Evolutionary conservation across 495 filamentous ascomycete species (phyloP), one percentile per base, ranked within the genome.

Genomic region (Penicillium cosmopolitanum): DNA sequence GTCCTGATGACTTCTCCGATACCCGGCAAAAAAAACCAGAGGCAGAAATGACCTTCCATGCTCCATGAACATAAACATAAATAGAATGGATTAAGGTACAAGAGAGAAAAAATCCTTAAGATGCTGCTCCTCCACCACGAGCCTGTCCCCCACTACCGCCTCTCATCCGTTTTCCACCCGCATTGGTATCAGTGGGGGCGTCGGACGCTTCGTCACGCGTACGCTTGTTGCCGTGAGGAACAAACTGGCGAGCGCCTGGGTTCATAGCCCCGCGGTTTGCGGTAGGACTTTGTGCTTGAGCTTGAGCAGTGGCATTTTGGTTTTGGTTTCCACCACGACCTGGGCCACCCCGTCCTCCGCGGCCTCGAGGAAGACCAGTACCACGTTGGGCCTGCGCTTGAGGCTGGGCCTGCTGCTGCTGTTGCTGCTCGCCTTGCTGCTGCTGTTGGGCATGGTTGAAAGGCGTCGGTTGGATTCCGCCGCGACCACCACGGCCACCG

Each of bases 201-300:
- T 80, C 81, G 19, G 80, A 73, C 9, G 82, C 84, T 35, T 90
- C 88, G 19, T 88, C 86, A 19, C 88, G 76, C 18, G 83, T 75
- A 33, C 87, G 76, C 71, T 91, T 91, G 53, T 84, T 82, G n/a
- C 87, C 86, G 47, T 75, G 71, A 5, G 86, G 85, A 38, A 85
- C 82, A 64, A 88, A 89, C 57, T 86, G 81, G 50, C 80, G 82
- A 8, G 81, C 85, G 63, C 82, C 64, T 57, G 75, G 76, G 67
- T 80, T 87, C 50, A 85, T 51, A 1, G 55, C 73, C 1, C 79
- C 79, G 56, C 80, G 70, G 43, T 57, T 68, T 11, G 65, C 68
- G 28, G 70, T 63, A 19, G 72, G 71, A 31, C 68, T 73, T 51
- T 70, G 75, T 12, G 58, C 64, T 50, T 76, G 75, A n/a, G 31